These are phyloP conservation scores for Podila epicladia DNA, from an alignment of 192 early-diverging fungal genomes.

Conservation along the genomic window DNA sequence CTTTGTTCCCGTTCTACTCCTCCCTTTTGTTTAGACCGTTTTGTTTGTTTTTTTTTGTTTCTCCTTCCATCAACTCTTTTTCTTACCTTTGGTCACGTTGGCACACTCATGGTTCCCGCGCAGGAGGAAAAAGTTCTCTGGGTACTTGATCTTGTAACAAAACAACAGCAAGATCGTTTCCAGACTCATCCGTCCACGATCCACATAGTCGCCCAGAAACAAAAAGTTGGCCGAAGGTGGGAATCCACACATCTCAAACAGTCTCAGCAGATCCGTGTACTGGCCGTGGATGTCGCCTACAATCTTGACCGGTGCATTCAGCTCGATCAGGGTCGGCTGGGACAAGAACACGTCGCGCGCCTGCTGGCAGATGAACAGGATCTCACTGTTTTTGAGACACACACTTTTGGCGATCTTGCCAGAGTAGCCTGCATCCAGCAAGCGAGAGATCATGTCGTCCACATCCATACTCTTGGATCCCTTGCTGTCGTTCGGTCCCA, in stretches of 20 bases:
- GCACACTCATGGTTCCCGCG: slow-evolving; percentile 98
- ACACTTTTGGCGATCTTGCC: slow-evolving; percentile 78
- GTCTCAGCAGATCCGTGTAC: slow-evolving; percentile 89
- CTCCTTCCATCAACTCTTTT: neutral
- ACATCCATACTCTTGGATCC: slow-evolving; percentile 55
- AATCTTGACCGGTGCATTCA: slow-evolving; percentile 81
- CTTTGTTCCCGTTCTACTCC: neutral
- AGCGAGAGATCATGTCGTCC: slow-evolving; percentile 90
- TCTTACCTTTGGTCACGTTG: slow-evolving; percentile 83
- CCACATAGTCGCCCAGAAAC: slow-evolving; percentile 96
- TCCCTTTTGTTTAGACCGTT: neutral
- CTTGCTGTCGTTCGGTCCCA: slow-evolving; percentile 20
- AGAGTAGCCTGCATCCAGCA: slow-evolving; percentile 82
- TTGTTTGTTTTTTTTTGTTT: neutral
- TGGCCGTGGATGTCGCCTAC: slow-evolving; percentile 97
- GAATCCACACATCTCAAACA: slow-evolving; percentile 95
- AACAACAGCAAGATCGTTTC: slow-evolving; percentile 94
- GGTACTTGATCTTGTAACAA: slow-evolving; percentile 97
- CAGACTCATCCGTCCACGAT: slow-evolving; percentile 94
- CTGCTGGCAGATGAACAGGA: slow-evolving; percentile 83
- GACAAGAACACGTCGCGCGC: slow-evolving; percentile 89
- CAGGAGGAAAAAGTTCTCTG: slow-evolving; percentile 95
- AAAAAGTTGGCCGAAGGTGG: slow-evolving; percentile 92
- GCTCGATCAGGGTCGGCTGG: slow-evolving; percentile 84
- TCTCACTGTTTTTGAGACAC: slow-evolving; percentile 88